Evolutionary conservation across 164 flowering plant species (phyloP), one percentile per base, ranked within the genome.

Genomic region (Nymphaea thermarum): DNA sequence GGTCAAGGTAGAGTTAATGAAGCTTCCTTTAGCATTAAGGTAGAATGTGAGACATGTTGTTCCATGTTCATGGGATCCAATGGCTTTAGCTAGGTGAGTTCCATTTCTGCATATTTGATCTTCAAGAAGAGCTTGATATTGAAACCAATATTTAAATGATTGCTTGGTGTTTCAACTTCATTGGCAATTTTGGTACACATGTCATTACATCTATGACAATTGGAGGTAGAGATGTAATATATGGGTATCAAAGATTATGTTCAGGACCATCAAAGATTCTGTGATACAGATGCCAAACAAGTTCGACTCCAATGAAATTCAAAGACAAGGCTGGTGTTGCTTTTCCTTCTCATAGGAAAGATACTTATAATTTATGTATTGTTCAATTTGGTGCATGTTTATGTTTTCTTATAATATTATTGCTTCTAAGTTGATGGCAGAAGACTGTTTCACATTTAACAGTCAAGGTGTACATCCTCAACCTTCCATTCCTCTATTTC

Each of bases 131-230:
- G 16, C 60, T 8, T 8, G 16, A 55, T 55, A 55, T 15, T 55
- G 10, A 8, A 55, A 1, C 10, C 10, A 55, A 55, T 8, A 1
- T 55, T 55, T 8, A 55, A 55, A 15, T 15, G 5, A 5, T 60
- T 15, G n/a, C 63, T 14, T 70, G 69, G 65, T 73, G 62, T 65
- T 68, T 64, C 88, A 91, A 95, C 73, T 91, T 89, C 59, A 88
- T 91, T 67, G 91, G 86, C 63, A 86, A 82, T 68, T 91, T 81
- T 81, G 95, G 97, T 68, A 91, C 97, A 3, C 97, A 91, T 84
- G 79, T 91, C 55, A 81, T 87, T 62, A 83, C 82, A 43, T 87
- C 95, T 36, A 82, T 86, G n/a, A 86, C 90, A 51, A 80, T 89
- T 70, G 97, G 97, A 14, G 95, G 97, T 43, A 87, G 82, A 79